Evolutionary conservation across 495 filamentous ascomycete species (phyloP).

Genomic region (Aspergillus nidulans): DNA sequence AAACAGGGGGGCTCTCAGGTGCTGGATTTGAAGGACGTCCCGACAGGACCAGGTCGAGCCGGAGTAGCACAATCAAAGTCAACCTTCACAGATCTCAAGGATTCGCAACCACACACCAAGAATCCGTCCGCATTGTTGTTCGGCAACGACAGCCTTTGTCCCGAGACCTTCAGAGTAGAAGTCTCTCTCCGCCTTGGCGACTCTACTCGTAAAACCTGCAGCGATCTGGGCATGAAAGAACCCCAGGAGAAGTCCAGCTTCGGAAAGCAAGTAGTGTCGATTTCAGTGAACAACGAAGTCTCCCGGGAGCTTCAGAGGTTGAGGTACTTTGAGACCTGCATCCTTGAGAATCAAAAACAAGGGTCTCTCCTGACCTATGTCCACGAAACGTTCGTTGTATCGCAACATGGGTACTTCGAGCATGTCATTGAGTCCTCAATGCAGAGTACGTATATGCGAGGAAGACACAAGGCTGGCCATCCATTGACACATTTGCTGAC

Average conservation of each 20-base stretch:
- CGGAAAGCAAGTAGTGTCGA: neutral
- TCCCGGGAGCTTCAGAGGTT: neutral
- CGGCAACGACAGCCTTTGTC: neutral
- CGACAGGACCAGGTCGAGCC: neutral
- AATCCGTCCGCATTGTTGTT: neutral
- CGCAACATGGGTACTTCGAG: neutral
- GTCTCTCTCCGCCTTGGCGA: neutral
- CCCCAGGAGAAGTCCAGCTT: neutral
- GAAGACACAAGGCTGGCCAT: neutral
- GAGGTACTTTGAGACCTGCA: neutral
- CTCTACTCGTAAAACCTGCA: neutral
- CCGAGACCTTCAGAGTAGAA: neutral
- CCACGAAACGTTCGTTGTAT: neutral
- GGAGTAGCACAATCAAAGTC: neutral
- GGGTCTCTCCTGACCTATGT: neutral
- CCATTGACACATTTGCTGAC: neutral
- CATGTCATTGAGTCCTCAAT: neutral
- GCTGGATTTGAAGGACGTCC: neutral
- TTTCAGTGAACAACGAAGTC: neutral
- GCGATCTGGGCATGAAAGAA: neutral
- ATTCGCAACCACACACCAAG: neutral
- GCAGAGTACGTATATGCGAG: constrained; percentile 1
- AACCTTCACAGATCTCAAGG: neutral
- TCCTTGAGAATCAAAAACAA: neutral
- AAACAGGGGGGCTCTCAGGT: neutral